A percentile compares a stretch with the other conserved stretches of the same genome.
Evolutionary conservation across 2,329 filamentous ascomycete species (phyloP).

Genomic region (Coniochaeta sp.): DNA sequence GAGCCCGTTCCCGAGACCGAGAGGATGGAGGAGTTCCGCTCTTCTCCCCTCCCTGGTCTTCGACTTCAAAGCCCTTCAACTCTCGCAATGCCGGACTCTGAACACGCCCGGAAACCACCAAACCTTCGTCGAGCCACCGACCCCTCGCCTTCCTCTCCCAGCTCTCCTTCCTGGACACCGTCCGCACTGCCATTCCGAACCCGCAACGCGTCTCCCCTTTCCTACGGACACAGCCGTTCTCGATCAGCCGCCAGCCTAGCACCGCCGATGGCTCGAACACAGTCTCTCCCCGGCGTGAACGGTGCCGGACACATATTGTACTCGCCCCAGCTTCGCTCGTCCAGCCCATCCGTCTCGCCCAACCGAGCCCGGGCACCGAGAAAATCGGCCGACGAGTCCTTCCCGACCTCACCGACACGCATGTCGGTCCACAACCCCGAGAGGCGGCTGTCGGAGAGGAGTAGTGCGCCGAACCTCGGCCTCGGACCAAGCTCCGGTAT

Average conservation of each 20-base stretch:
- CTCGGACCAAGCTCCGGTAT: conserved; percentile 12
- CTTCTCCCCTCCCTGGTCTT: conserved; percentile 48
- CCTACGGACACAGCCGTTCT: conserved; percentile 49
- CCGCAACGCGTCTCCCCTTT: conserved; percentile 55
- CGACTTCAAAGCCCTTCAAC: conserved; percentile 37
- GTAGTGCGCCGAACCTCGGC: conserved; percentile 42
- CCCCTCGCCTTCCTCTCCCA: conserved; percentile 44
- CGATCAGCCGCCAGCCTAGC: conserved; percentile 49
- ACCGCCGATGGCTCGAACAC: conserved; percentile 53
- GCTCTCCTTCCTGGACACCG: conserved; percentile 41
- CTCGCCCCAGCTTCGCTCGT: conserved; percentile 44
- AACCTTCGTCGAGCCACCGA: conserved; percentile 53
- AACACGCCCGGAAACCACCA: conserved; percentile 42
- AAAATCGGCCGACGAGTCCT: conserved; percentile 54
- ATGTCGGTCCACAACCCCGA: conserved; percentile 50
- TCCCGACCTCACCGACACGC: conserved; percentile 48
- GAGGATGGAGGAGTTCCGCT: conserved; percentile 59
- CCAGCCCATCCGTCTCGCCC: conserved; percentile 48
- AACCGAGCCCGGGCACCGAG: conserved; percentile 43
- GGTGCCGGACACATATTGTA: conserved; percentile 51
- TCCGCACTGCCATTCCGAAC: conserved; percentile 50
- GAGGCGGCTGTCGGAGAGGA: conserved; percentile 38
- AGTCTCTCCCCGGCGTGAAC: conserved; percentile 58
- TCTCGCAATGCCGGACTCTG: conserved; percentile 28
- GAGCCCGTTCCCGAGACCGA: conserved; percentile 63